Conservation (phyloP, 441 rosid genomes). For the Erysimum cheiri region DNA sequence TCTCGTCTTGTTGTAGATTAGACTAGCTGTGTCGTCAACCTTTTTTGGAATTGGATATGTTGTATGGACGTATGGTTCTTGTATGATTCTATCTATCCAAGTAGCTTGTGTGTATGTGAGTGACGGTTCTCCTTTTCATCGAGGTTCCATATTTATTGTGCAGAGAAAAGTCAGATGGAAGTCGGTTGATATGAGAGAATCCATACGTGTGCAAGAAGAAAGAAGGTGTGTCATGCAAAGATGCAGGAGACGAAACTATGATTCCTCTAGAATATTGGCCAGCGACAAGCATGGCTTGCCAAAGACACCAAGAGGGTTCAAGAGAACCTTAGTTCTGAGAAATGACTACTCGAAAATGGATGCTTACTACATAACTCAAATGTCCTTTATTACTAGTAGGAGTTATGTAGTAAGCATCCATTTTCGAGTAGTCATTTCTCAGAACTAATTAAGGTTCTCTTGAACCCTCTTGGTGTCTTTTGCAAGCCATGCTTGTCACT, state of each 20-base stretch:
- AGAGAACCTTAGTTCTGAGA: slow-evolving; percentile 71
- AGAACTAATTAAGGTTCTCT: not conserved
- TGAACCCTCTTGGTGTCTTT: not conserved
- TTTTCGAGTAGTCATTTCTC: not conserved
- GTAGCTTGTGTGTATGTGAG: slow-evolving; percentile 6
- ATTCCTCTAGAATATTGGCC: slow-evolving; percentile 72
- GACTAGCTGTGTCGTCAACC: not conserved
- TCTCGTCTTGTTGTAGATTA: not conserved
- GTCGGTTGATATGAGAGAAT: slow-evolving; percentile 56
- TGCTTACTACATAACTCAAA: slow-evolving; percentile 71
- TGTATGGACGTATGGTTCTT: not conserved
- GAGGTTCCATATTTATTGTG: slow-evolving; percentile 5
- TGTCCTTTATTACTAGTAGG: not conserved
- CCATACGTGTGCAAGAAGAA: slow-evolving; percentile 61
- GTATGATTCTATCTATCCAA: not conserved
- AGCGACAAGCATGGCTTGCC: slow-evolving; percentile 80
- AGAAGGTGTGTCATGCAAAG: slow-evolving; percentile 58
- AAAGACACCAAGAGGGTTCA: slow-evolving; percentile 78
- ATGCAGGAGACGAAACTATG: slow-evolving; percentile 70
- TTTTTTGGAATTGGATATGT: not conserved
- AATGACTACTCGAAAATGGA: slow-evolving; percentile 77
- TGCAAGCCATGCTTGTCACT: not conserved
- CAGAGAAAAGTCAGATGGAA: slow-evolving; percentile 49
- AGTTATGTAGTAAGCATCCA: not conserved
- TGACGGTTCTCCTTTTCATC: not conserved